phyloP scores from a whole-genome alignment of 2,329 filamentous ascomycete genomes.

The Fusarium sp. region DNA sequence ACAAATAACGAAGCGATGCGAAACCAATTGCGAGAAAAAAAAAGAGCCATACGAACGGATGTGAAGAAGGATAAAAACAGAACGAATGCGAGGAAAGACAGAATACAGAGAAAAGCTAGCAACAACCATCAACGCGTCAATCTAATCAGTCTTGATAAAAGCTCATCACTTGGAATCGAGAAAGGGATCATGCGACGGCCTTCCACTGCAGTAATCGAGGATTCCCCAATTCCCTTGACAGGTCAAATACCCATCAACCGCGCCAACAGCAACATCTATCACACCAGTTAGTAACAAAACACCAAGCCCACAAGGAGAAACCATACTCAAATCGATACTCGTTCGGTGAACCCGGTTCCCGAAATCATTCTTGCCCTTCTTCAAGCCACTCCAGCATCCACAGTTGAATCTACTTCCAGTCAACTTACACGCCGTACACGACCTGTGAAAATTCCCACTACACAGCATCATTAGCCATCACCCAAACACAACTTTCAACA shows the following conservation, averaged over 20 bases:
- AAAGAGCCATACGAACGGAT: neutral
- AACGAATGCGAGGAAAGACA: neutral
- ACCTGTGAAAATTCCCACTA: slow-evolving; percentile 22
- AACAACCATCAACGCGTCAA: neutral
- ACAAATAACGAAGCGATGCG: neutral
- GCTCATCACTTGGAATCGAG: neutral
- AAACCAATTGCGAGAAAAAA: neutral
- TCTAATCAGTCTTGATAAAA: neutral
- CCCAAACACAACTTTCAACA: neutral
- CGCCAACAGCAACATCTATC: slow-evolving; percentile 20
- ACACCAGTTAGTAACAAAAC: neutral
- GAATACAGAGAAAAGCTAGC: fast-evolving
- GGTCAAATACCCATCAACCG: slow-evolving; percentile 21
- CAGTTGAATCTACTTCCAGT: slow-evolving; percentile 1
- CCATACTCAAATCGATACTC: slow-evolving; percentile 18
- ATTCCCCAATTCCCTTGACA: slow-evolving; percentile 15
- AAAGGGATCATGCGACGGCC: slow-evolving; percentile 4
- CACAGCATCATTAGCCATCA: neutral
- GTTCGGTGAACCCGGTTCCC: neutral
- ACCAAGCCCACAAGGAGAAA: fast-evolving
- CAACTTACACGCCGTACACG: slow-evolving; percentile 27
- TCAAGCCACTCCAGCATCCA: slow-evolving; percentile 8
- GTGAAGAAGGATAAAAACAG: neutral
- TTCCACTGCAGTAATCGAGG: slow-evolving; percentile 15
- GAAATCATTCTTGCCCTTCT: neutral